Conservation (phyloP, 345 rosid species). For the Eucalyptus marginata region DNA sequence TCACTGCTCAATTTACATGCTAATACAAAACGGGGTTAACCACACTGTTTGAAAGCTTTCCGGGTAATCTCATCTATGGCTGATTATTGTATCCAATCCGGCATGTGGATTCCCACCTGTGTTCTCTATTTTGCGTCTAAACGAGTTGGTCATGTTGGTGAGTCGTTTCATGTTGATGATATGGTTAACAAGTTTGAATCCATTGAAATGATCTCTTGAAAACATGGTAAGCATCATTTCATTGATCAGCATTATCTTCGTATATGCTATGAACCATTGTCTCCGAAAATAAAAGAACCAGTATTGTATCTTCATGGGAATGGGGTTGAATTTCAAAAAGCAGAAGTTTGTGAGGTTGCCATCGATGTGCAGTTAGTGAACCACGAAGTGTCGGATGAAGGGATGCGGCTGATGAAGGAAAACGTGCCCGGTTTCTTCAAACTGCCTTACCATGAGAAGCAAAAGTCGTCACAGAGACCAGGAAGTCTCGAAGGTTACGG, state of each 20-base stretch:
- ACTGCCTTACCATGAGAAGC: slow-evolving; percentile 2
- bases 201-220: neutral
- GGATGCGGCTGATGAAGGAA: neutral
- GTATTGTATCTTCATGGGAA: neutral
- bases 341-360: neutral
- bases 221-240: neutral
- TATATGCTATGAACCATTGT: neutral
- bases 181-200: neutral
- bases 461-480: slow-evolving; percentile 2
- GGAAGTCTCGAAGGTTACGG: slow-evolving; percentile 15
- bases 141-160: neutral
- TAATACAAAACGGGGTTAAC: neutral
- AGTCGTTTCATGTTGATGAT: neutral
- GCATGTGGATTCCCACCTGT: neutral
- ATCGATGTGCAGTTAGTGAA: neutral
- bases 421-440: neutral
- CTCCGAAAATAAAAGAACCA: neutral
- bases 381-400: neutral
- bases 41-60: neutral
- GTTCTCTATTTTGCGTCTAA: neutral
- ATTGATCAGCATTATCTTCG: neutral
- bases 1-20: neutral
- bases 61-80: neutral
- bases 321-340: neutral
- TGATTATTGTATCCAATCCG: neutral